These are phyloP conservation scores for Colletotrichum sp. DNA, from an alignment of 2,329 filamentous ascomycete species.

Conservation along the genomic window DNA sequence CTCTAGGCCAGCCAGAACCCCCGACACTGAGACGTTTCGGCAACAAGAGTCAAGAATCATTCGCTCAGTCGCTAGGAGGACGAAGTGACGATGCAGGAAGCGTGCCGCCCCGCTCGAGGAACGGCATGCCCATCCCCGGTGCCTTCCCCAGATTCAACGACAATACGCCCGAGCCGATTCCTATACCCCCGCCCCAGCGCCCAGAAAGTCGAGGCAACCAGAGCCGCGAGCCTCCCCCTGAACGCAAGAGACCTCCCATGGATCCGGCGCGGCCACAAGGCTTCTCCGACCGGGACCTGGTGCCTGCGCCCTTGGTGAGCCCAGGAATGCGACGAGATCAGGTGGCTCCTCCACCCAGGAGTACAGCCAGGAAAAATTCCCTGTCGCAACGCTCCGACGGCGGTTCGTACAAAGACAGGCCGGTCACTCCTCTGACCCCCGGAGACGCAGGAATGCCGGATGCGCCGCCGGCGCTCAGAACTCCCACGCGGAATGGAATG, in stretches of 20 bases:
- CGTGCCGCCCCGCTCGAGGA: slow-evolving; percentile 58
- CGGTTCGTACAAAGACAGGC: slow-evolving; percentile 37
- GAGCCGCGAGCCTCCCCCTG: slow-evolving; percentile 54
- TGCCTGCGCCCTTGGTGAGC: slow-evolving; percentile 64
- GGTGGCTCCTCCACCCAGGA: slow-evolving; percentile 54
- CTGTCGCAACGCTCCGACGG: slow-evolving; percentile 35
- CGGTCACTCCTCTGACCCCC: slow-evolving; percentile 25
- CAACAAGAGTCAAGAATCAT: slow-evolving; percentile 65
- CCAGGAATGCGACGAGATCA: slow-evolving; percentile 50
- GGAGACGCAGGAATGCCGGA: background rate
- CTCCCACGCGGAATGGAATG: slow-evolving; percentile 11
- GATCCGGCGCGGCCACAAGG: slow-evolving; percentile 59
- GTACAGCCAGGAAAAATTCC: slow-evolving; percentile 53
- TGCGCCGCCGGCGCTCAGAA: slow-evolving; percentile 4
- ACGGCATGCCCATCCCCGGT: slow-evolving; percentile 48
- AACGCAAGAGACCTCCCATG: slow-evolving; percentile 71
- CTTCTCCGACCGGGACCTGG: slow-evolving; percentile 54
- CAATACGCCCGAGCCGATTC: slow-evolving; percentile 24
- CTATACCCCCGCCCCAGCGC: slow-evolving; percentile 29
- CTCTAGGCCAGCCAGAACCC: slow-evolving; percentile 44
- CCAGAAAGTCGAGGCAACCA: slow-evolving; percentile 23
- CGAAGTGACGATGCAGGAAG: slow-evolving; percentile 58
- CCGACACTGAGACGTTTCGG: slow-evolving; percentile 52
- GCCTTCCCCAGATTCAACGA: slow-evolving; percentile 41
- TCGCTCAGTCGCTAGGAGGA: slow-evolving; percentile 49